Evolutionary conservation across 805 yeast species (phyloP).

Genomic region (Blastobotrys robertii): DNA sequence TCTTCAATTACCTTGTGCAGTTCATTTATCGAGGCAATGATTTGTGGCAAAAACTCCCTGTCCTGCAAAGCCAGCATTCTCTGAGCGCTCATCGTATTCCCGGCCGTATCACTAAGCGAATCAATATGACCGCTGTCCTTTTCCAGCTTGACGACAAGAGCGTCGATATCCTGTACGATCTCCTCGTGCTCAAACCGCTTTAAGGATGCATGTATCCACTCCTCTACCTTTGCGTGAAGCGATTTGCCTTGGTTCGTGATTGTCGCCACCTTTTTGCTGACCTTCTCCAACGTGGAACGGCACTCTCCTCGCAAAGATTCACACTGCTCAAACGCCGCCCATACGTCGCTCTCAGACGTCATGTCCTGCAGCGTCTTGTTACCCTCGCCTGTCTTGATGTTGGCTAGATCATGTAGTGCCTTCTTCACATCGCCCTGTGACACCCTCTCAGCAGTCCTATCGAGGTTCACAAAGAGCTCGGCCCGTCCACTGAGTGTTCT

Average conservation of each 20-base stretch:
- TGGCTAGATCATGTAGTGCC: not conserved
- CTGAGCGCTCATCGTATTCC: constrained; percentile 11
- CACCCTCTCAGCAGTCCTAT: constrained; percentile 10
- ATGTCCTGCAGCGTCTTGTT: too few relatives aligned
- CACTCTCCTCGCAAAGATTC: not conserved
- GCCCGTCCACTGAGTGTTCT: constrained; percentile 16
- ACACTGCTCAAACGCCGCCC: not conserved
- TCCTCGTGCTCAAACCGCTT: constrained; percentile 8
- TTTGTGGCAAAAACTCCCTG: constrained; percentile 23
- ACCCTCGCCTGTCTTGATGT: too few relatives aligned
- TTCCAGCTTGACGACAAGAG: constrained; percentile 17
- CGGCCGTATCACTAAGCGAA: constrained; percentile 13
- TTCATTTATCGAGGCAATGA: constrained; percentile 16
- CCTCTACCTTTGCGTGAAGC: constrained; percentile 3
- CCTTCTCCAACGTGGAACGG: not conserved
- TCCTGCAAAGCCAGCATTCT: constrained; percentile 20
- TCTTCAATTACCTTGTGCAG: constrained; percentile 10
- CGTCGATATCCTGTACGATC: constrained; percentile 18
- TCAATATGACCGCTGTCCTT: constrained; percentile 19
- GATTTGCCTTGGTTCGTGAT: constrained; percentile 7
- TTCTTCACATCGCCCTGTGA: not conserved
- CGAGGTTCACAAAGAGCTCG: constrained; percentile 16
- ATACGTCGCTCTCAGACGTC: too few relatives aligned
- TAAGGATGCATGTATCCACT: not conserved
- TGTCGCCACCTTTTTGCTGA: not conserved